A percentile compares a stretch with the other conserved stretches of the same genome.
These are phyloP conservation scores for Ceratocystis alfenasii DNA, from an alignment of 2,329 filamentous ascomycete genomes.

Conservation along the genomic window DNA sequence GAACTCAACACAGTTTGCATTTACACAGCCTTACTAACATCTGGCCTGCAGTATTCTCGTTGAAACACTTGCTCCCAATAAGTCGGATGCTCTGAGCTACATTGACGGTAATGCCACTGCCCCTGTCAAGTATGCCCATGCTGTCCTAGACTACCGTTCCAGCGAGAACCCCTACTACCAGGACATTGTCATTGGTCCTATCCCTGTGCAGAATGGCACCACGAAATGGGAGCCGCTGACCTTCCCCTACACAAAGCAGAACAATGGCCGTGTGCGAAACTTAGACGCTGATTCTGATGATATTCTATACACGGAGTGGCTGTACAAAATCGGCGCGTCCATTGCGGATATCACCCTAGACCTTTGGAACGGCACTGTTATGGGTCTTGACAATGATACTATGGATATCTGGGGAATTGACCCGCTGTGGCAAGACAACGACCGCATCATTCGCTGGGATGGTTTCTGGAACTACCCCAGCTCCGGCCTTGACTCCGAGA, in stretches of 20 bases:
- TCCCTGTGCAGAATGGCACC: conserved; percentile 33
- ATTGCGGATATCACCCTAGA: conserved; percentile 36
- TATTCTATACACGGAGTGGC: conserved; percentile 27
- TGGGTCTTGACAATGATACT: conserved; percentile 28
- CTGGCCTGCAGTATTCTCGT: conserved; percentile 24
- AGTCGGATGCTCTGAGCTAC: conserved; percentile 36
- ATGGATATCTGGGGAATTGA: conserved; percentile 29
- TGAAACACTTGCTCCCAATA: conserved; percentile 39
- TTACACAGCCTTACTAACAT: background rate
- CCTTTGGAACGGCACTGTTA: conserved; percentile 31
- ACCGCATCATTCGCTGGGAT: conserved; percentile 31
- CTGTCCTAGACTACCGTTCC: conserved; percentile 36
- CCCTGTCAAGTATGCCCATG: conserved; percentile 36
- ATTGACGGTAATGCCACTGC: conserved; percentile 30
- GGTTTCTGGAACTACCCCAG: conserved; percentile 34
- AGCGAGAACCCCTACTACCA: conserved; percentile 34
- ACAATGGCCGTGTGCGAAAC: conserved; percentile 29
- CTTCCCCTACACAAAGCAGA: conserved; percentile 36
- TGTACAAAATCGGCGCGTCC: conserved; percentile 27
- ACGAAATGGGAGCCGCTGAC: conserved; percentile 31
- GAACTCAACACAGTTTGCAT: background rate
- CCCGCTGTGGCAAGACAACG: conserved; percentile 33
- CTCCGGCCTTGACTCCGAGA: conserved; percentile 27
- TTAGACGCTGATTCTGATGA: conserved; percentile 29
- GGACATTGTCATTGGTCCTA: conserved; percentile 40